Percentiles rank a stretch among this genome's conserved stretches.
Evolutionary conservation across 192 early-diverging fungal species (phyloP).

Genomic region (Coemansia sp.): DNA sequence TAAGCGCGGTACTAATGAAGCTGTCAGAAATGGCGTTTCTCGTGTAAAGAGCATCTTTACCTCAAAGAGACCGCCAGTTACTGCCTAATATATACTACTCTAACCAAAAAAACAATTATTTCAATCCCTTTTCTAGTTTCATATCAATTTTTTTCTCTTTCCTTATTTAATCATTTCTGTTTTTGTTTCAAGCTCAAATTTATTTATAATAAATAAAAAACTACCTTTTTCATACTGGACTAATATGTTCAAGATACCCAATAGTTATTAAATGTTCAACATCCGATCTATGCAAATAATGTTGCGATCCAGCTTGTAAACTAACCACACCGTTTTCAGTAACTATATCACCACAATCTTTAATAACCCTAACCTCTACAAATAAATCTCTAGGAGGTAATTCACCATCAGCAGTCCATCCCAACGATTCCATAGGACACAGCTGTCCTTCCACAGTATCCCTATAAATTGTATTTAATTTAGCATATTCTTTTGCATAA

Average conservation of each 20-base stretch:
- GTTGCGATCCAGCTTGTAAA: constrained; percentile 76
- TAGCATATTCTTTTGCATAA: constrained; percentile 57
- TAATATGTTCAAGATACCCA: constrained; percentile 80
- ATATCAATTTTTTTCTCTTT: neutral
- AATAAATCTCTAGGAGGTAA: constrained; percentile 87
- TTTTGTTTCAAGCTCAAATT: neutral
- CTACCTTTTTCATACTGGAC: constrained; percentile 3
- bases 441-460: constrained; percentile 45
- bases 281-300: constrained; percentile 81
- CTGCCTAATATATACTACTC: constrained; percentile 10
- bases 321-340: constrained; percentile 80
- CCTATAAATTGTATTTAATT: constrained; percentile 62
- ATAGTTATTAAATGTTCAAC: constrained; percentile 83
- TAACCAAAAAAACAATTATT: neutral
- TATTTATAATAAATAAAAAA: neutral
- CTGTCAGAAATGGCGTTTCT: constrained; percentile 40
- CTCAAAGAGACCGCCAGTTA: constrained; percentile 20
- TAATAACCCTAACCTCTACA: constrained; percentile 85
- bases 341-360: constrained; percentile 86
- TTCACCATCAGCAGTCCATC: constrained; percentile 69
- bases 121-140: neutral
- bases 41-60: constrained; percentile 45
- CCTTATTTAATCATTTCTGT: neutral
- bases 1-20: constrained; percentile 34
- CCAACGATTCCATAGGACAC: constrained; percentile 55